Conservation (phyloP, 768 basidiomycete species). For the Holtermanniella nyarrowii region DNA sequence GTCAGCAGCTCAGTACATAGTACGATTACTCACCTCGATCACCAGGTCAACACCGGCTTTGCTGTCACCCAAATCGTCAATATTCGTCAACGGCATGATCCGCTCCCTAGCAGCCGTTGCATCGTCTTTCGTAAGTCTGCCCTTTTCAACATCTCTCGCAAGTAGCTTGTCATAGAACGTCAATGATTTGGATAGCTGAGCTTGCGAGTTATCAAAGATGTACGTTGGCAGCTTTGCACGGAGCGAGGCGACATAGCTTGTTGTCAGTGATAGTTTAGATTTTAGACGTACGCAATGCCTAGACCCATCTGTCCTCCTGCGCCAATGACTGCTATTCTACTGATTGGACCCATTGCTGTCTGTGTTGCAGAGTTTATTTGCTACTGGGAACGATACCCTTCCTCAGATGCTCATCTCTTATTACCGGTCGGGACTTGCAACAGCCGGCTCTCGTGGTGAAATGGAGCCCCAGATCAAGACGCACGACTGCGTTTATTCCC, state of each 20-base stretch:
- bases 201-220: slow-evolving; percentile 66
- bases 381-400: no score
- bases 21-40: slow-evolving; percentile 58
- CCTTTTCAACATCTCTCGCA: slow-evolving; percentile 80
- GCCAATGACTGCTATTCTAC: slow-evolving; percentile 30
- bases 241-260: slow-evolving; percentile 49
- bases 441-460: no score
- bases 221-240: slow-evolving; percentile 77
- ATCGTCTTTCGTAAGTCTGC: slow-evolving; percentile 56
- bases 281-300: slow-evolving; percentile 70
- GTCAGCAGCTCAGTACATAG: neutral
- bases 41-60: slow-evolving; percentile 60
- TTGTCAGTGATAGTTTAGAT: neutral
- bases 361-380: no score
- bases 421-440: no score
- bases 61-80: slow-evolving; percentile 2
- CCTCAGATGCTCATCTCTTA: no score
- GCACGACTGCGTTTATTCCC: no score
- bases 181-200: slow-evolving; percentile 65
- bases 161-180: slow-evolving; percentile 69
- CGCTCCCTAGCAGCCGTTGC: slow-evolving; percentile 64
- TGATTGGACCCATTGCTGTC: slow-evolving; percentile 7
- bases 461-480: no score
- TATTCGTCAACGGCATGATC: slow-evolving; percentile 48
- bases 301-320: slow-evolving; percentile 52